Conservation (phyloP, 176 grass and related monocot species). For the Zea luxurians region DNA sequence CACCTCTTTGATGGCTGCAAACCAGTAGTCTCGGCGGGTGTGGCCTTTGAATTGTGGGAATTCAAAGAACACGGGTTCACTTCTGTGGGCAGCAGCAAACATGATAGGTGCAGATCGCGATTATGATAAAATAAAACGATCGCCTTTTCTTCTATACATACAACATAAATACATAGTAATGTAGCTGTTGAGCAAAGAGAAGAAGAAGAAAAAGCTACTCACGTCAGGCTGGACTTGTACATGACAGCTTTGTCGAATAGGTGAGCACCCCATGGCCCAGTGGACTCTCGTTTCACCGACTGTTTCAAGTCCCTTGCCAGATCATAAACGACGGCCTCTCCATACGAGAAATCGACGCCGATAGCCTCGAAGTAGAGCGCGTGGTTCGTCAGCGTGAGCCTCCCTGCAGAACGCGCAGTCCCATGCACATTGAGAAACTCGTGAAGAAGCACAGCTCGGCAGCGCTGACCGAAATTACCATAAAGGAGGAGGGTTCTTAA, state of each 20-base stretch:
- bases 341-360: slow-evolving; percentile 70
- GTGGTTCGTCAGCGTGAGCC: slow-evolving; percentile 85
- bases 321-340: slow-evolving; percentile 63
- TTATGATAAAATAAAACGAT: not conserved
- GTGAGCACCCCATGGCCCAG: slow-evolving; percentile 85
- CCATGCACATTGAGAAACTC: slow-evolving; percentile 24
- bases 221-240: slow-evolving; percentile 86
- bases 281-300: slow-evolving; percentile 73
- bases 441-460: slow-evolving; percentile 10
- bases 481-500: slow-evolving; percentile 63
- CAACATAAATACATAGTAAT: not conserved
- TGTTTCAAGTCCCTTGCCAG: slow-evolving; percentile 78
- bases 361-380: slow-evolving; percentile 90
- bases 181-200: not conserved
- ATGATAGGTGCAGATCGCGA: not conserved
- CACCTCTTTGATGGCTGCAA: slow-evolving; percentile 82
- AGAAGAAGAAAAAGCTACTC: slow-evolving; percentile 29
- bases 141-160: not conserved
- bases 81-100: slow-evolving; percentile 9
- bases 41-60: slow-evolving; percentile 89
- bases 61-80: slow-evolving; percentile 76
- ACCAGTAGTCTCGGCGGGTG: slow-evolving; percentile 88
- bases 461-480: slow-evolving; percentile 58
- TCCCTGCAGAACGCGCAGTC: slow-evolving; percentile 50
- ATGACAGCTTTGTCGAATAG: slow-evolving; percentile 95